Evolutionary conservation across 2,329 filamentous ascomycete species (phyloP), one percentile per base, ranked within the genome.

Genomic region (Emericellopsis cladophorae): DNA sequence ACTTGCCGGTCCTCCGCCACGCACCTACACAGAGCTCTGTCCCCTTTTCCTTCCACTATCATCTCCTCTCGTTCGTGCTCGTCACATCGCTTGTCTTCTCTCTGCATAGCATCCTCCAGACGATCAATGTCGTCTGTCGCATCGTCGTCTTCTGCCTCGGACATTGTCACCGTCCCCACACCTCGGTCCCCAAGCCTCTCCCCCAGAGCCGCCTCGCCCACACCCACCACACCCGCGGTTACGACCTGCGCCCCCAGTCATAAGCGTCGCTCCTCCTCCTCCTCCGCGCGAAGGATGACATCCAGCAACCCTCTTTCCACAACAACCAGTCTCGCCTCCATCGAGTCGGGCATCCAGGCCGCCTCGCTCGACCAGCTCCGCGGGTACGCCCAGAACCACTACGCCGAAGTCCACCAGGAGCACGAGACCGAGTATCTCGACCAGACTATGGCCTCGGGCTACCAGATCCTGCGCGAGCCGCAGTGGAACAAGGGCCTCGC

Each of bases 401-500:
- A 69, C 49, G 62, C 61, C 45, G 68, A 74, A 54, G 67, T 80
- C 49, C 62, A 70, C 46, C 76, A 81, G 52, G 55, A 65, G 46
- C 57, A 60, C 35, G 51, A 61, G 40, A 77, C 73, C 36, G 67
- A 78, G 46, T 76, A 79, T 54, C 50, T 75, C 38, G 48, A 65
- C 37, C 58, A 74, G 52, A 56, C 60, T 42, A 58, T 67, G 49
- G 76, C 76, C 46, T 61, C 61, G 45, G 76, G 76, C 48, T 77
- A 77, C 56, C 76, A 80, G 58, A 62, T 81, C 43, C 63, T 81
- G 43, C 62, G 67, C 40, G 73, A 81, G 56, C 74, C 76, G 46
- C 63, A 73, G 38, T 80, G 75, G 74, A 81, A 81, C 54, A 79
- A 79, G 66, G 76, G 77, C 50, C 71, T 79, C 39, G 72, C 76